Percentiles rank a stretch among this genome's conserved stretches.
Conservation (phyloP, 75 land plant species). For the Pseudotsuga menziesii region DNA sequence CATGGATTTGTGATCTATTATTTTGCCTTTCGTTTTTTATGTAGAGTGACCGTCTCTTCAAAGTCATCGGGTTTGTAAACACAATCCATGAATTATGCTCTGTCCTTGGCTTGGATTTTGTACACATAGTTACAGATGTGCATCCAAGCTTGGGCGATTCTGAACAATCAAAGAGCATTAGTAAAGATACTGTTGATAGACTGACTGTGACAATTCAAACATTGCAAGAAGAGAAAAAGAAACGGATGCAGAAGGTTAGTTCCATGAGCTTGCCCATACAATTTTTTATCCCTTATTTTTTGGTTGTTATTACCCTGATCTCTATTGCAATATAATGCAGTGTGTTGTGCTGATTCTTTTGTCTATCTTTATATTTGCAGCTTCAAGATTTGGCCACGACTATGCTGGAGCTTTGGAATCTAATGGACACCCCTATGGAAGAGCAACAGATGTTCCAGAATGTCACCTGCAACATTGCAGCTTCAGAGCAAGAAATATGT, state of each 20-base stretch:
- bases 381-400: constrained; percentile 76
- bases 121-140: constrained; percentile 48
- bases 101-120: constrained; percentile 67
- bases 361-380: constrained; percentile 24
- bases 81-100: constrained; percentile 51
- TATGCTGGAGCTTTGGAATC: constrained; percentile 69
- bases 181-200: constrained; percentile 56
- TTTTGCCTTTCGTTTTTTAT: background rate
- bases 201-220: constrained; percentile 34
- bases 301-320: background rate
- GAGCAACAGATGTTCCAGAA: constrained; percentile 69
- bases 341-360: background rate
- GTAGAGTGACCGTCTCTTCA: constrained; percentile 68
- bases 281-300: background rate
- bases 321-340: background rate
- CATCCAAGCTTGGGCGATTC: constrained; percentile 72
- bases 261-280: background rate
- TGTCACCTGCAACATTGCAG: constrained; percentile 66
- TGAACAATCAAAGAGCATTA: constrained; percentile 49
- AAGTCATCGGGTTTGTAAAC: constrained; percentile 45
- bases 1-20: no score
- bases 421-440: constrained; percentile 77
- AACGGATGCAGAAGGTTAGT: constrained; percentile 63
- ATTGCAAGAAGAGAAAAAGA: constrained; percentile 51
- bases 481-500: constrained; percentile 61